phyloP scores from a whole-genome alignment of 1,139 yeast species.

The Debaryomyces coudertii region DNA sequence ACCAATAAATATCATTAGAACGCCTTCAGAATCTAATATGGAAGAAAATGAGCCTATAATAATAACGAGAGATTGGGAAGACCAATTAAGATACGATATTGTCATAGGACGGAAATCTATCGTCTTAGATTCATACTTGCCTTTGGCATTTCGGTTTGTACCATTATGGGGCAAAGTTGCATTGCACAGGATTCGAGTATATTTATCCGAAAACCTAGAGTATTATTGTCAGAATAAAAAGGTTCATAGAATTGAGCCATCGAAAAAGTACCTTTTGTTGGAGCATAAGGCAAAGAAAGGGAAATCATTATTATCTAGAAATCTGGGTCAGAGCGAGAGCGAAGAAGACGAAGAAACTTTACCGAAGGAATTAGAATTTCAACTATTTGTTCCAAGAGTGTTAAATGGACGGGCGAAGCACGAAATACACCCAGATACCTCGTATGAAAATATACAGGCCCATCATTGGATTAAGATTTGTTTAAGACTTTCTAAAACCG shows the following conservation, averaged over 20 bases:
- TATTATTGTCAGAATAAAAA: constrained; percentile 83
- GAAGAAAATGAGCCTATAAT: constrained; percentile 95
- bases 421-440: constrained; percentile 77
- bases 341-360: constrained; percentile 43
- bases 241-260: constrained; percentile 91
- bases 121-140: constrained; percentile 79
- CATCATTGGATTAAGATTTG: constrained; percentile 95
- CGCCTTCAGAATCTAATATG: constrained; percentile 74
- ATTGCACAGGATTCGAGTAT: constrained; percentile 81
- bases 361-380: constrained; percentile 76
- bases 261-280: constrained; percentile 72
- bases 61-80: constrained; percentile 91
- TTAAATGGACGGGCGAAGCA: constrained; percentile 49
- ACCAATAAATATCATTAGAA: constrained; percentile 70
- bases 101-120: constrained; percentile 87
- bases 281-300: constrained; percentile 76
- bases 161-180: constrained; percentile 85
- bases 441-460: constrained; percentile 73
- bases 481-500: constrained; percentile 68
- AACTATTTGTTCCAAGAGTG: constrained; percentile 73
- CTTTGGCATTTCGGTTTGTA: constrained; percentile 78
- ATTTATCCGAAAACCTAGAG: constrained; percentile 85
- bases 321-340: constrained; percentile 22
- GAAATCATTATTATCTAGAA: constrained; percentile 37
- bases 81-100: constrained; percentile 84